Evolutionary conservation across 768 basidiomycete genomes (phyloP).

Genomic region (Leccinum sublutescens): DNA sequence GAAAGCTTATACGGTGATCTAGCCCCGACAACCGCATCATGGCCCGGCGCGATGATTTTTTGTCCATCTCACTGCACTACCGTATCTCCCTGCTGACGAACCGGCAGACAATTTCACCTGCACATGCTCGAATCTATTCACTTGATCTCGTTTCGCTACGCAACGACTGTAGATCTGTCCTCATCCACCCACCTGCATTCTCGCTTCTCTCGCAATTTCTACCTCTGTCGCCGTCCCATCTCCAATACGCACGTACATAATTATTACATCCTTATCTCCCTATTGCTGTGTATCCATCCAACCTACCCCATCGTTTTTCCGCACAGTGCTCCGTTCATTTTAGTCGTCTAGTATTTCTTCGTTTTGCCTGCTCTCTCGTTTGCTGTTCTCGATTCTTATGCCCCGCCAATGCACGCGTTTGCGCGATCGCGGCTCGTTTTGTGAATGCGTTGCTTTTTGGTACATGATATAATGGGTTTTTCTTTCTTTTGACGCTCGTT

Average conservation of each 20-base stretch:
- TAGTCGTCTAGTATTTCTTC: slow-evolving; percentile 5
- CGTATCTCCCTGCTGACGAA: slow-evolving; percentile 10
- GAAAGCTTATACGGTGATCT: slow-evolving; percentile 48
- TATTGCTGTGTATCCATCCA: slow-evolving; percentile 27
- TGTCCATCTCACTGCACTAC: slow-evolving; percentile 1
- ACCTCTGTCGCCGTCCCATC: not conserved
- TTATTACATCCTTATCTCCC: slow-evolving; percentile 29
- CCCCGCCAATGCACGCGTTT: slow-evolving; percentile 5
- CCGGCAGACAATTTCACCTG: slow-evolving; percentile 20
- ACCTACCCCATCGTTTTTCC: slow-evolving; percentile 9
- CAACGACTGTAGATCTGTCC: slow-evolving; percentile 24
- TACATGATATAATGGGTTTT: slow-evolving; percentile 1
- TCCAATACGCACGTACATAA: slow-evolving; percentile 22
- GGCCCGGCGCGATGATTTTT: not conserved
- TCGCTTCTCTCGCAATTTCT: slow-evolving; percentile 15
- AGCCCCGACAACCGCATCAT: not conserved
- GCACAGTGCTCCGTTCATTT: slow-evolving; percentile 23
- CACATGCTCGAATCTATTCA: slow-evolving; percentile 30
- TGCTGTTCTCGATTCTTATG: slow-evolving; percentile 14
- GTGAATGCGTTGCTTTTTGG: slow-evolving; percentile 20
- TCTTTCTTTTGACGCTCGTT: slow-evolving; percentile 19
- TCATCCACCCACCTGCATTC: slow-evolving; percentile 20
- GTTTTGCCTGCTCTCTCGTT: slow-evolving; percentile 21
- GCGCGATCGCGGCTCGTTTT: slow-evolving; percentile 15
- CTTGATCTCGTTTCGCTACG: slow-evolving; percentile 11